These are phyloP conservation scores for Aspergillus sp. DNA, from an alignment of 2,329 filamentous ascomycete genomes.

Conservation along the genomic window DNA sequence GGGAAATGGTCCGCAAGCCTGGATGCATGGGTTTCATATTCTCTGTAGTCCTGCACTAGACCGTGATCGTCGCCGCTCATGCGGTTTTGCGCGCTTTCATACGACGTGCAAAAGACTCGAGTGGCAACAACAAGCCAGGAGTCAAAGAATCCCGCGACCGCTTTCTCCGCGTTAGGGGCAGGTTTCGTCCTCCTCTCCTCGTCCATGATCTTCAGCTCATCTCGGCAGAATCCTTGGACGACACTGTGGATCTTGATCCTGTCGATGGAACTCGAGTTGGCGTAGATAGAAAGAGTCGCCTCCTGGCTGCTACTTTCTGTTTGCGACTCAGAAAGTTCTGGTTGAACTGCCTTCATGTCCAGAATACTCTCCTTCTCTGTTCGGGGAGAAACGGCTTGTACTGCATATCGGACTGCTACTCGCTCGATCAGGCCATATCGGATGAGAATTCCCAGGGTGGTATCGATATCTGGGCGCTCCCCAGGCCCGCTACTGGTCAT, in stretches of 20 bases:
- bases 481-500: slow-evolving; percentile 33
- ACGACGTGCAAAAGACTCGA: slow-evolving; percentile 42
- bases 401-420: slow-evolving; percentile 31
- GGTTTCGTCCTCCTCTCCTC: slow-evolving; percentile 21
- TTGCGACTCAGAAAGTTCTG: slow-evolving; percentile 31
- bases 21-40: slow-evolving; percentile 47
- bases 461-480: slow-evolving; percentile 42
- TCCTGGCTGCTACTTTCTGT: slow-evolving; percentile 37
- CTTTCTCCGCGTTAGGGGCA: slow-evolving; percentile 3
- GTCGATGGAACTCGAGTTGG: slow-evolving; percentile 35
- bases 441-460: slow-evolving; percentile 44
- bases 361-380: slow-evolving; percentile 20
- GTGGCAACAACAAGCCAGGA: slow-evolving; percentile 44
- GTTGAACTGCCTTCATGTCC: slow-evolving; percentile 20
- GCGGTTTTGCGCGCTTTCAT: slow-evolving; percentile 37
- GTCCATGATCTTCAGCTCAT: slow-evolving; percentile 42
- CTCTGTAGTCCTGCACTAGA: slow-evolving; percentile 46
- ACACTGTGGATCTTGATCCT: slow-evolving; percentile 48
- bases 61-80: slow-evolving; percentile 39
- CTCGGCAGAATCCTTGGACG: slow-evolving; percentile 47
- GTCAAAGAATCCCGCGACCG: slow-evolving; percentile 36
- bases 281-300: slow-evolving; percentile 29
- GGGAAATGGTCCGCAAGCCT: slow-evolving; percentile 39
- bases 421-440: slow-evolving; percentile 46
- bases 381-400: slow-evolving; percentile 15